Evolutionary conservation across 1,284 basidiomycete species (phyloP).

Genomic region (Pseudozyma sp.): DNA sequence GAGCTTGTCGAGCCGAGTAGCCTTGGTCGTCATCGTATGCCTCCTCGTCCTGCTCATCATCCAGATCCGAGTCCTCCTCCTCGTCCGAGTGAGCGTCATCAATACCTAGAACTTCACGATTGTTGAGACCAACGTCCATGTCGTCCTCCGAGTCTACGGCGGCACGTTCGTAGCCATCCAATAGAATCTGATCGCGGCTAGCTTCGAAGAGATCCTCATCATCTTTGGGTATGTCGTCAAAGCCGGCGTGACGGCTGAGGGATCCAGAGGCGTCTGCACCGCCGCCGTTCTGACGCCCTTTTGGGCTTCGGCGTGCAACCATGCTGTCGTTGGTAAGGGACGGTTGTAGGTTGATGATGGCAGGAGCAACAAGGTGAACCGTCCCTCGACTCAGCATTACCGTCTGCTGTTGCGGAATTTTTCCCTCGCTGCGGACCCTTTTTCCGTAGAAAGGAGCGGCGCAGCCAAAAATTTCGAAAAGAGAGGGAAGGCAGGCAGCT

Average conservation of each 20-base stretch:
- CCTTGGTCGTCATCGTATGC: constrained; percentile 50
- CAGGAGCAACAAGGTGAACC: background rate
- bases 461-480: constrained; percentile 14
- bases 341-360: constrained; percentile 8
- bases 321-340: constrained; percentile 14
- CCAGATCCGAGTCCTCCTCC: constrained; percentile 43
- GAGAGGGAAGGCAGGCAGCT: constrained; percentile 2
- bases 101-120: constrained; percentile 58
- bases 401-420: constrained; percentile 5
- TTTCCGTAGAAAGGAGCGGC: background rate
- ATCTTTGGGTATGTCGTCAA: constrained; percentile 57
- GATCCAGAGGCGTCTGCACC: constrained; percentile 18
- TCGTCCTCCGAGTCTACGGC: constrained; percentile 46
- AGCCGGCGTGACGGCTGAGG: constrained; percentile 42
- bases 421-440: constrained; percentile 9
- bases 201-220: constrained; percentile 61
- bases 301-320: constrained; percentile 33
- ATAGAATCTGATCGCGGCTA: constrained; percentile 79
- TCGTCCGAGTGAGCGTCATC: constrained; percentile 56
- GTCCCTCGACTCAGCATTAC: constrained; percentile 9
- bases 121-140: constrained; percentile 55
- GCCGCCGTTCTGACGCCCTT: constrained; percentile 10
- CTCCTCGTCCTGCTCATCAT: constrained; percentile 64
- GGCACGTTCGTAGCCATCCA: constrained; percentile 70
- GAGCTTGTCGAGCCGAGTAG: constrained; percentile 7